Evolutionary conservation across 2,329 filamentous ascomycete species (phyloP).

Genomic region (Scolecobasidium constrictum): DNA sequence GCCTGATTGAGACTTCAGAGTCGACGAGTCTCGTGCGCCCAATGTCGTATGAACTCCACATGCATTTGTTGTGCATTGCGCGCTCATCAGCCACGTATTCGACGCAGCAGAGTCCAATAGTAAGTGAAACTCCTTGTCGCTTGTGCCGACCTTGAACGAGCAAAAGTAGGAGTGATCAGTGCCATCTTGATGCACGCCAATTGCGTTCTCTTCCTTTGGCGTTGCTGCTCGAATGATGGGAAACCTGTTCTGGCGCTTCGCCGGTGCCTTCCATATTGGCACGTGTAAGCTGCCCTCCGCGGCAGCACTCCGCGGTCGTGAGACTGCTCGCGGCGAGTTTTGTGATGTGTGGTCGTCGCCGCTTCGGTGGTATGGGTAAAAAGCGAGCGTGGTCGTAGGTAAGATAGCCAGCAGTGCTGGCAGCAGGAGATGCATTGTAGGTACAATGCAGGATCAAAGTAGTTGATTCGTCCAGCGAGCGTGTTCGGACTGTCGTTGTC

Average conservation of each 20-base stretch:
- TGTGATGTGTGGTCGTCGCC: neutral
- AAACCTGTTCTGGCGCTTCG: conserved; percentile 38
- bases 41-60: conserved; percentile 63
- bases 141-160: conserved; percentile 37
- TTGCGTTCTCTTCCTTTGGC: conserved; percentile 33
- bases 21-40: conserved; percentile 53
- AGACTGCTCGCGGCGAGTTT: neutral
- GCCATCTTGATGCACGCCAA: conserved; percentile 43
- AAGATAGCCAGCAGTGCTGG: neutral
- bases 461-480: neutral
- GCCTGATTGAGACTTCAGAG: conserved; percentile 31
- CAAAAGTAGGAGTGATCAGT: conserved; percentile 45
- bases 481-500: neutral
- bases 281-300: neutral
- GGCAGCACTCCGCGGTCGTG: neutral
- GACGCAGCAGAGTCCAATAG: conserved; percentile 44
- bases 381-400: neutral
- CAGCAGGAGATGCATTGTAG: neutral
- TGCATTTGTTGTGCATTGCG: conserved; percentile 52
- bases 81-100: conserved; percentile 76
- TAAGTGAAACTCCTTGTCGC: conserved; percentile 40
- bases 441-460: neutral
- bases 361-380: neutral
- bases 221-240: conserved; percentile 28
- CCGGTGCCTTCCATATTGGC: conserved; percentile 14